These are phyloP conservation scores for Carex kokanica DNA, from an alignment of 176 grass and related monocot species.

Conservation along the genomic window DNA sequence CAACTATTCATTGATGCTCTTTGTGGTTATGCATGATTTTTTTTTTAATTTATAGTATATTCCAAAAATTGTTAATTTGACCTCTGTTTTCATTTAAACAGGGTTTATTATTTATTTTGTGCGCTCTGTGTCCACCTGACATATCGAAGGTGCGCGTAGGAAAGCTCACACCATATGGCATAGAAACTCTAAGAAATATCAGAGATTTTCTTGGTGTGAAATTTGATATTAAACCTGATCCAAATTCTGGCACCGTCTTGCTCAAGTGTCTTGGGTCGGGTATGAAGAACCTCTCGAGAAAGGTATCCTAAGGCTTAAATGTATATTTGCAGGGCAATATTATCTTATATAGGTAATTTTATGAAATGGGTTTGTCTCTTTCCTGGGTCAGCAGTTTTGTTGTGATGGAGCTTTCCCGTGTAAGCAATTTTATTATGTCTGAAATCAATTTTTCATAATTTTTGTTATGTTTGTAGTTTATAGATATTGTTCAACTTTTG, in stretches of 20 bases:
- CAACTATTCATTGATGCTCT: not conserved
- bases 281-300: conserved; percentile 72
- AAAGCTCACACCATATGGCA: conserved; percentile 64
- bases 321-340: not conserved
- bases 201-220: conserved; percentile 76
- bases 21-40: not conserved
- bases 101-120: conserved; percentile 80
- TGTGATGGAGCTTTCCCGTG: not conserved
- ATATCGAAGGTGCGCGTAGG: conserved; percentile 75
- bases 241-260: conserved; percentile 55
- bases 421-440: not conserved
- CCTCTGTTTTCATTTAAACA: conserved; percentile 31
- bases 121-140: conserved; percentile 69
- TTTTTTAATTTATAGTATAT: not conserved
- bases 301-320: conserved; percentile 39
- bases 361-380: not conserved
- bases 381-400: conserved; percentile 6
- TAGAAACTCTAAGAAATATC: conserved; percentile 79
- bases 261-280: conserved; percentile 75
- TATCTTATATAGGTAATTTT: not conserved
- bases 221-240: conserved; percentile 75
- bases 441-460: not conserved
- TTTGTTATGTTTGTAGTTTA: not conserved
- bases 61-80: not conserved
- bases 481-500: not conserved